Evolutionary conservation across 331 rosid genomes (phyloP), one percentile per base, ranked within the genome.

Genomic region (Cucumis variabilis): DNA sequence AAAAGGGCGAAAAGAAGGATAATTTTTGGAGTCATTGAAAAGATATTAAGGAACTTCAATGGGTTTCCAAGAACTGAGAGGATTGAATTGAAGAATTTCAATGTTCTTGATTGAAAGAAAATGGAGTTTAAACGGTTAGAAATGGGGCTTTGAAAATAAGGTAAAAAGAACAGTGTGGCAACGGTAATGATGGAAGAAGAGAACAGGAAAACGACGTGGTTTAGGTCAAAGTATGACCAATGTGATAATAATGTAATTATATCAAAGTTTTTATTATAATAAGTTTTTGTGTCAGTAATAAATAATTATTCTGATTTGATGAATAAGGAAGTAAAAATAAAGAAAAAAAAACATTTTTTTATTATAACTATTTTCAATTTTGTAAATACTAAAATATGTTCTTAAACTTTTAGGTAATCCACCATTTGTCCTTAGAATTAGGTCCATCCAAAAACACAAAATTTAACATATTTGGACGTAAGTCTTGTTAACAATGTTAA

Each of bases 91-190:
- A 87, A 87, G 63, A 48, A 30, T 84, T 10, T 76, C 66, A 15
- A 44, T 12, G 71, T 82, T 88, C 80, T 89, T 68, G 85, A 85
- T 25, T 77, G 46, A 81, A 20, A 63, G 87, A 48, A 68, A 86
- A 72, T 86, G 87, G 89, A 86, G 86, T 83, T 89, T 77, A 81
- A 85, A 91, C 92, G 92, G 94, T 91, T 87, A 25, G 89, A 74
- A 75, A 82, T 83, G 27, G 74, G 41, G 87, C 71, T 86, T 87
- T 81, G 71, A 46, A 69, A 78, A 84, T 55, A 72, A 70, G 41
- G 37, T 17, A 19, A 76, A 76, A 51, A 10, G 44, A 82, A 41
- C 60, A 15, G 73, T 24, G 72, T 53, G 33, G 21, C 73, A 88
- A 90, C 90, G 90, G 92, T 82, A 24, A 21, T 53, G 24, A 53